Conservation (phyloP, 306 rosid species). For the Castanospermum australe region DNA sequence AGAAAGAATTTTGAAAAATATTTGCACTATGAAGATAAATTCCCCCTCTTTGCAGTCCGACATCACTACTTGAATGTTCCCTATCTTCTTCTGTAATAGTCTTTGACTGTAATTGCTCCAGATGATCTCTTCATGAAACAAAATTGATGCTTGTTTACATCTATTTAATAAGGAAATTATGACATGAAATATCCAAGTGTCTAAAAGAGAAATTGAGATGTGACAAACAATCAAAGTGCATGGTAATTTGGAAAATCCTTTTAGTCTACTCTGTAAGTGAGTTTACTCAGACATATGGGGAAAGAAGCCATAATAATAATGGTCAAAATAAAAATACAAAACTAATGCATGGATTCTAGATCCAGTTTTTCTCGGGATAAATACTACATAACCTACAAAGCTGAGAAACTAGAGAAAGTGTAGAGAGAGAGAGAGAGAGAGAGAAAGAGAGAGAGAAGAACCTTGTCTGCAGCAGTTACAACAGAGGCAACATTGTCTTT, state of each 20-base stretch:
- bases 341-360: not conserved
- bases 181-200: not conserved
- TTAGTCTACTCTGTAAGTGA: not conserved
- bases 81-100: not conserved
- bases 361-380: not conserved
- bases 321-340: not conserved
- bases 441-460: slow-evolving; percentile 26
- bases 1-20: not conserved
- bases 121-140: not conserved
- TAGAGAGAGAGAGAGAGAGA: not conserved
- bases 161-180: not conserved
- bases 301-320: not conserved
- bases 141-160: not conserved
- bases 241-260: not conserved
- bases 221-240: not conserved
- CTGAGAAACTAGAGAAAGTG: not conserved
- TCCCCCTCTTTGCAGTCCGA: not conserved
- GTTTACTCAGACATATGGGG: not conserved
- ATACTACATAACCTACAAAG: not conserved
- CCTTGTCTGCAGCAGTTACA: slow-evolving; percentile 93
- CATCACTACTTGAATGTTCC: not conserved
- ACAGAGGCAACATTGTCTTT: slow-evolving; percentile 79
- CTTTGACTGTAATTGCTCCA: not conserved
- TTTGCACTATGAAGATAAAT: not conserved
- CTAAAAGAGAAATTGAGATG: not conserved